Percentiles rank a stretch among this genome's conserved stretches.
Conservation (phyloP, 2,329 filamentous ascomycete genomes). For the Fusarium sp. region DNA sequence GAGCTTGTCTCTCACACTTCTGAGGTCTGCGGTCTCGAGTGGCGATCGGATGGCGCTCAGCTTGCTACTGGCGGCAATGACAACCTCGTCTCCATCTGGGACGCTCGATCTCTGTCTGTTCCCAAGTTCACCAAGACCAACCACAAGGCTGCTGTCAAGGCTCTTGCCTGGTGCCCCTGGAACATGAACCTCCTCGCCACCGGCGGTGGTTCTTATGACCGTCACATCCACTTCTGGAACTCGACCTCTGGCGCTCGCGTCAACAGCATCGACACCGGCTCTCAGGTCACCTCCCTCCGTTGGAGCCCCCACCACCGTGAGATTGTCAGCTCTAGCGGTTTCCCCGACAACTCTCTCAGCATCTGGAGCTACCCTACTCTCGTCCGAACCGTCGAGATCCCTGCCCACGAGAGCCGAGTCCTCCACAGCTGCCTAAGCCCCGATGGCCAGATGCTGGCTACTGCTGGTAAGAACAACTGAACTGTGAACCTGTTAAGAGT, state of each 20-base stretch:
- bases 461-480: constrained; percentile 73
- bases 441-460: constrained; percentile 97
- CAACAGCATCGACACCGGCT: constrained; percentile 99
- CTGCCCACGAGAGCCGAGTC: constrained; percentile 95
- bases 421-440: constrained; percentile 97
- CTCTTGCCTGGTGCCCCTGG: constrained; percentile 98
- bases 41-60: constrained; percentile 96
- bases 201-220: constrained; percentile 94
- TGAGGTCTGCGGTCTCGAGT: constrained; percentile 97
- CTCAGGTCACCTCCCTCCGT: constrained; percentile 93
- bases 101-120: constrained; percentile 90
- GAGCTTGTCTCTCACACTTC: constrained; percentile 98
- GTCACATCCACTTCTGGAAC: constrained; percentile 99
- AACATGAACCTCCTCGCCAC: constrained; percentile 97
- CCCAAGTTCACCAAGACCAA: constrained; percentile 99
- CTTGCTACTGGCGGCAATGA: constrained; percentile 98
- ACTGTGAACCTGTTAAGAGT: not conserved
- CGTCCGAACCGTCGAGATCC: constrained; percentile 97
- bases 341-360: constrained; percentile 98
- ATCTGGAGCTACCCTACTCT: constrained; percentile 99
- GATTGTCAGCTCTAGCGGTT: constrained; percentile 96
- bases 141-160: constrained; percentile 98
- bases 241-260: constrained; percentile 96
- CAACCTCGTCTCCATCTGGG: constrained; percentile 99
- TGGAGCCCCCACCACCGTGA: constrained; percentile 99